phyloP scores from a whole-genome alignment of 768 basidiomycete species.

The Collybia nuda region DNA sequence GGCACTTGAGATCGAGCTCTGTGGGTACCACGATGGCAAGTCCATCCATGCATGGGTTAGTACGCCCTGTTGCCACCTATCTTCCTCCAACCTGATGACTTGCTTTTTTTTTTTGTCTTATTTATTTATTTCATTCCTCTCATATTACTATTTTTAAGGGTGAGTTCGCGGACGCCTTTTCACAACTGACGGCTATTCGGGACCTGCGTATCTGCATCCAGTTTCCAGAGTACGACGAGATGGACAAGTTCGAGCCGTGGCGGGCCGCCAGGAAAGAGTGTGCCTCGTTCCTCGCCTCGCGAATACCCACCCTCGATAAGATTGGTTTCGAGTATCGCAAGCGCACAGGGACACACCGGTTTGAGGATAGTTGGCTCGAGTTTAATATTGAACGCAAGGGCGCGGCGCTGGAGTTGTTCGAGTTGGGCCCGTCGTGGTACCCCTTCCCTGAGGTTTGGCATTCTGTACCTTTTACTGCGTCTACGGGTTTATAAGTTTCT shows the following conservation, averaged over 20 bases:
- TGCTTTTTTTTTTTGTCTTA: not conserved
- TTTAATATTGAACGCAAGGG: conserved; percentile 16
- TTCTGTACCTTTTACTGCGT: conserved; percentile 11
- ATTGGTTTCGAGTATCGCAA: conserved; percentile 43
- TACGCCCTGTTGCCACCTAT: not conserved
- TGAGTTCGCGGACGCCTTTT: conserved; percentile 32
- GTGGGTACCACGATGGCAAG: conserved; percentile 40
- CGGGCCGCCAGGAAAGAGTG: conserved; percentile 31
- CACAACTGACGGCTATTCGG: conserved; percentile 18
- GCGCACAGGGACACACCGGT: conserved; percentile 35
- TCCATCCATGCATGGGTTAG: conserved; percentile 38
- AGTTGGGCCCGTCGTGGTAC: conserved; percentile 36
- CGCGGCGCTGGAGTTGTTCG: conserved; percentile 19
- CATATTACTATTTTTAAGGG: conserved; percentile 20
- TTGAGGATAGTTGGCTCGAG: conserved; percentile 43
- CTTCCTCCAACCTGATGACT: not conserved
- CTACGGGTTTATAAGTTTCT: not conserved
- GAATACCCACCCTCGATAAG: conserved; percentile 25
- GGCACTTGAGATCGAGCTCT: conserved; percentile 39
- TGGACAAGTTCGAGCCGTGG: conserved; percentile 28
- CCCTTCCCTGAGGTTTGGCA: conserved; percentile 42
- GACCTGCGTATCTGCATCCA: conserved; percentile 36
- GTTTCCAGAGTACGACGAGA: conserved; percentile 35
- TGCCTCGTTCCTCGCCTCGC: conserved; percentile 32
- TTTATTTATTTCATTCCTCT: not conserved